phyloP scores from a whole-genome alignment of 1,139 yeast genomes.

The Wickerhamomyces sp. region DNA sequence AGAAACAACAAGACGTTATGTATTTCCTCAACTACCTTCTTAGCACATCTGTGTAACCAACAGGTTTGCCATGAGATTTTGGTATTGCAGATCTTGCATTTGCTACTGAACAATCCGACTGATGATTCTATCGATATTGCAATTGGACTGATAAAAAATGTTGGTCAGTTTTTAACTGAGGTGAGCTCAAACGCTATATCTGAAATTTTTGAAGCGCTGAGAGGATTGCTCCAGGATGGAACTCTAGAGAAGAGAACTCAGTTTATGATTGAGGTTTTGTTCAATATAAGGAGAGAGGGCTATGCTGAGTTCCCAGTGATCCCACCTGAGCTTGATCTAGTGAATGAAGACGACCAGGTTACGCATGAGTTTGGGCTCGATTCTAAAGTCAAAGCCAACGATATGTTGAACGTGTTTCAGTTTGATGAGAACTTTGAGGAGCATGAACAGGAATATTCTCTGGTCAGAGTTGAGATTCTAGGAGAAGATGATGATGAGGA shows the following conservation, averaged over 20 bases:
- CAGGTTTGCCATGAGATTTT: constrained; percentile 62
- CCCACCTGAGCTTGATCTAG: constrained; percentile 47
- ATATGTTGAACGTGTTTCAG: constrained; percentile 45
- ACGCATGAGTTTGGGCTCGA: constrained; percentile 59
- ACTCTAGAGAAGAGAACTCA: constrained; percentile 40
- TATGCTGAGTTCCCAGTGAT: constrained; percentile 40
- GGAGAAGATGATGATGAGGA: constrained; percentile 38
- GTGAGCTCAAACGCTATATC: constrained; percentile 39
- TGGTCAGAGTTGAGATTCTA: constrained; percentile 37
- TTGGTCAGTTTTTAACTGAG: constrained; percentile 42
- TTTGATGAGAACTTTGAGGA: constrained; percentile 49
- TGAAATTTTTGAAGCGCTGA: constrained; percentile 56
- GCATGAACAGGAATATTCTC: constrained; percentile 41
- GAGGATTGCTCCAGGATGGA: constrained; percentile 57
- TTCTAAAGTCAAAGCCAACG: constrained; percentile 42
- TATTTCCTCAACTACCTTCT: constrained; percentile 39
- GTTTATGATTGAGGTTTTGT: constrained; percentile 46
- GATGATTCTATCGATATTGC: constrained; percentile 49
- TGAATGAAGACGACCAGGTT: constrained; percentile 58
- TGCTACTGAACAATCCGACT: constrained; percentile 50
- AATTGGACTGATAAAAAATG: constrained; percentile 35
- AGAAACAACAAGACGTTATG: constrained; percentile 43
- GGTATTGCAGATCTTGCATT: constrained; percentile 56
- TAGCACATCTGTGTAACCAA: constrained; percentile 63
- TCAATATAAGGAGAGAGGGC: constrained; percentile 46